These are phyloP conservation scores for Cenchrus fungigraminus DNA, from an alignment of 176 grass and related monocot genomes.

Conservation along the genomic window DNA sequence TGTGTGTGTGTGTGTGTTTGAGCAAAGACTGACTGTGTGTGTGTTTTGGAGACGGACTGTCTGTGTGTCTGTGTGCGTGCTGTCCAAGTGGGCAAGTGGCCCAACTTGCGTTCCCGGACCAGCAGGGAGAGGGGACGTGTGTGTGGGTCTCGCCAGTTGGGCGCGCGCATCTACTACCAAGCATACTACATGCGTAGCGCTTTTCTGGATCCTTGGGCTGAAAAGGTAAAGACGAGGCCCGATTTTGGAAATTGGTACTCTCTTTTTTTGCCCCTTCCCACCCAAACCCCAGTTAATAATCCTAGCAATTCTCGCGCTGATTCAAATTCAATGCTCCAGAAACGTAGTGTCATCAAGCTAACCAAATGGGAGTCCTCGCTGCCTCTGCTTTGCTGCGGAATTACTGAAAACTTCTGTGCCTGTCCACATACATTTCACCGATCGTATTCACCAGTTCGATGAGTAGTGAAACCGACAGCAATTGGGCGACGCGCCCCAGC, in stretches of 20 bases:
- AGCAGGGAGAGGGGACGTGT: too few relatives aligned
- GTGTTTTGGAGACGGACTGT: neutral
- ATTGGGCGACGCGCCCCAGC: neutral
- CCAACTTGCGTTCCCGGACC: neutral
- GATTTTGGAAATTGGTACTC: neutral
- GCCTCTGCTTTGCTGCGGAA: conserved; percentile 47
- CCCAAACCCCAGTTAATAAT: too few relatives aligned
- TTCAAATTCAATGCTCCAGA: too few relatives aligned
- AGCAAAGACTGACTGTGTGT: too few relatives aligned
- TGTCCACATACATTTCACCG: neutral
- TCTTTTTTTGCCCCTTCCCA: neutral
- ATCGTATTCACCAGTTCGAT: neutral
- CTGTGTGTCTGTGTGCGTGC: neutral
- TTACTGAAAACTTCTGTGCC: conserved; percentile 14
- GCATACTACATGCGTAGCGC: too few relatives aligned
- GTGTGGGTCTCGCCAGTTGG: too few relatives aligned
- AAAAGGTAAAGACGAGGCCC: neutral
- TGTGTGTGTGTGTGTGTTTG: too few relatives aligned
- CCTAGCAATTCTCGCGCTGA: too few relatives aligned
- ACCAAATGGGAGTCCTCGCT: conserved; percentile 67
- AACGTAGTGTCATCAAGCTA: conserved; percentile 77
- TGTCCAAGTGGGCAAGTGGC: neutral
- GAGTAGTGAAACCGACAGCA: neutral
- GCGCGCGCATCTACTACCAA: too few relatives aligned
- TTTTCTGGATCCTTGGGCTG: neutral